Conservation (phyloP, 306 rosid species). For the Canavalia gladiata region DNA sequence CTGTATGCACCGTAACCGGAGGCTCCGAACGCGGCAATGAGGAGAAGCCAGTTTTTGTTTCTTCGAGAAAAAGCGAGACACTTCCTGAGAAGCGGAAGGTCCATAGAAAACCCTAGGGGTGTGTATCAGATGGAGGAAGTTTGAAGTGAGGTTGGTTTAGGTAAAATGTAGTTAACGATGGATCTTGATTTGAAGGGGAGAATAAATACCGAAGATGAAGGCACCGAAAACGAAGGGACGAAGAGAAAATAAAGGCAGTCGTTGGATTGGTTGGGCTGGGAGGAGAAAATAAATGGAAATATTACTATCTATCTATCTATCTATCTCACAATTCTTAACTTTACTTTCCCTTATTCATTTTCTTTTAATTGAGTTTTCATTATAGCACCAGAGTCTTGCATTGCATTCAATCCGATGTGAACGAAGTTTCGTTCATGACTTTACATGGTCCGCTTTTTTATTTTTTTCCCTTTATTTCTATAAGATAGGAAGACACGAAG, state of each 20-base stretch:
- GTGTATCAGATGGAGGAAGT: not conserved
- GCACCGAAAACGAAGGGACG: not conserved
- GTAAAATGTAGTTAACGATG: not conserved
- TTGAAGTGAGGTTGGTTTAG: not conserved
- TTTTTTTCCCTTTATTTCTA: not conserved
- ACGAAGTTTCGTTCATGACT: no score
- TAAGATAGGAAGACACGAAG: not conserved
- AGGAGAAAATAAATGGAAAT: not conserved
- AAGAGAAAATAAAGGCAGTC: not conserved
- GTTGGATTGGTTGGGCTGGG: not conserved
- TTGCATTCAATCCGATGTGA: no score
- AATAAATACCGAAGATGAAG: not conserved
- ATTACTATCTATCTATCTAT: no score
- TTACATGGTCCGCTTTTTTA: not conserved
- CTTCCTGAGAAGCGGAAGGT: constrained; percentile 59
- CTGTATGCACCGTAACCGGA: constrained; percentile 80
- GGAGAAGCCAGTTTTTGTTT: constrained; percentile 65
- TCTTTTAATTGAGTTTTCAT: no score
- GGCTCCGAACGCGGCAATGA: constrained; percentile 65
- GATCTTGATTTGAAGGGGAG: not conserved
- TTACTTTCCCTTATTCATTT: no score
- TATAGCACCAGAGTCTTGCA: no score
- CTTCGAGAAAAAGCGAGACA: constrained; percentile 57
- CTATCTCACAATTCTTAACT: no score
- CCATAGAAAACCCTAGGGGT: constrained; percentile 53